Base-by-base conservation (phyloP, 352 stramenopile genomes). In the Phytophthora hibernalis region DNA sequence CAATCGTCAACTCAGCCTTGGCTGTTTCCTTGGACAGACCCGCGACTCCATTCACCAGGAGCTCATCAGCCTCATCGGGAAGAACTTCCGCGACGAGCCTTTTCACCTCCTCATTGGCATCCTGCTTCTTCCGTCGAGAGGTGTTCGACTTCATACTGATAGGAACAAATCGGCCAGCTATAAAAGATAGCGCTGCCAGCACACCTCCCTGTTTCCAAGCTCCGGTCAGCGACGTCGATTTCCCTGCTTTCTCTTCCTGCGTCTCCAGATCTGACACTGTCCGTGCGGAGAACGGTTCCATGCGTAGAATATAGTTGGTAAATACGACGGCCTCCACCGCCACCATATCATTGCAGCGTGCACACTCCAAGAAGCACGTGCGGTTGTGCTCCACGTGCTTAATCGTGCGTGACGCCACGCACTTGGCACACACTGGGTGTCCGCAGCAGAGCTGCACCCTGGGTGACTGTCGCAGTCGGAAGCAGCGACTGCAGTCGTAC, bases 381-480 rank as follows among this genome's bases (percentile, higher is more conserved):
- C 60, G 37, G 7, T 72, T 68, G 50, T 71, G 55, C 30, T 87
- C 80, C 9, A 78, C 69, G 54, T 86, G 75, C 20, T 67, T 68
- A 48, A 90, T 72, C 2, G 75, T 61, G 20, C 65, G 59, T 13
- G 80, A 87, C 13, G 82, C 70, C 45, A 89, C 65, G 54, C 85
- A 93, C 21, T 70, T 66, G 3, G 79, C 65, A 57, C 85, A 93
- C 28, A 93, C 61, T 2, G 74, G 66, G 21, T 93, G 85, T 10
- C 83, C 76, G 54, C 85, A 93, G 48, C 76, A 83, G 16, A 93
- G 68, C 22, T 91, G 85, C 1, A 93, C 79, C 30, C 80, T 78
- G 9, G 82, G 75, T 11, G 76, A 78, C 54, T 86, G 76, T 3
- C 82, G 80, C 49, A 89, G 67, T 38, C 77, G 65, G 16, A 79